These are phyloP conservation scores for Kodamaea jinghongensis DNA, from an alignment of 805 yeast species.

Conservation along the genomic window DNA sequence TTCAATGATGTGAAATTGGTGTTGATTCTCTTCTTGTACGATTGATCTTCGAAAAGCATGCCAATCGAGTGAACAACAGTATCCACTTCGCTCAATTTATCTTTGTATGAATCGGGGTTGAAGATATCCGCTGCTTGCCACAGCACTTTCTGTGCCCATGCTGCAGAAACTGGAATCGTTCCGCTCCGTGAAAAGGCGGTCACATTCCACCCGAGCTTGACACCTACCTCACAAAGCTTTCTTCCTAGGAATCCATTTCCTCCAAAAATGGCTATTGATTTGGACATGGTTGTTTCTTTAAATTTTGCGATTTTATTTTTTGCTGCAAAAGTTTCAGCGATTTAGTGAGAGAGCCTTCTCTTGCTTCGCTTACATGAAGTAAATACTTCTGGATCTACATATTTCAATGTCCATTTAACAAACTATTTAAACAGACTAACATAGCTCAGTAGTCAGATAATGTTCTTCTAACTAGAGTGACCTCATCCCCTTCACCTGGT, in stretches of 20 bases:
- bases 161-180: slow-evolving; percentile 28
- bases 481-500: too few relatives aligned
- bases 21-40: slow-evolving; percentile 58
- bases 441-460: too few relatives aligned
- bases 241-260: slow-evolving; percentile 82
- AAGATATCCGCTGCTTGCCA: slow-evolving; percentile 73
- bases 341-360: too few relatives aligned
- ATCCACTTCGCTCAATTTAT: slow-evolving; percentile 45
- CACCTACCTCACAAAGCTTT: slow-evolving; percentile 65
- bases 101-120: slow-evolving; percentile 54
- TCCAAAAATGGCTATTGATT: slow-evolving; percentile 67
- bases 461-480: too few relatives aligned
- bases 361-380: too few relatives aligned
- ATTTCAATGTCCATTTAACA: too few relatives aligned
- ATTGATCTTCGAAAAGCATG: slow-evolving; percentile 61
- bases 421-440: too few relatives aligned
- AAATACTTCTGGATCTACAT: too few relatives aligned
- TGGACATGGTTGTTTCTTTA: slow-evolving; percentile 10
- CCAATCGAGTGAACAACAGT: slow-evolving; percentile 87
- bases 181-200: slow-evolving; percentile 70
- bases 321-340: too few relatives aligned
- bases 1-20: slow-evolving; percentile 36
- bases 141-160: slow-evolving; percentile 57
- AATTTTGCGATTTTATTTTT: too few relatives aligned
- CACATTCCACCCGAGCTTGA: slow-evolving; percentile 61